Base-by-base conservation (phyloP, 768 basidiomycete genomes). In the Mrakia gelida region DNA sequence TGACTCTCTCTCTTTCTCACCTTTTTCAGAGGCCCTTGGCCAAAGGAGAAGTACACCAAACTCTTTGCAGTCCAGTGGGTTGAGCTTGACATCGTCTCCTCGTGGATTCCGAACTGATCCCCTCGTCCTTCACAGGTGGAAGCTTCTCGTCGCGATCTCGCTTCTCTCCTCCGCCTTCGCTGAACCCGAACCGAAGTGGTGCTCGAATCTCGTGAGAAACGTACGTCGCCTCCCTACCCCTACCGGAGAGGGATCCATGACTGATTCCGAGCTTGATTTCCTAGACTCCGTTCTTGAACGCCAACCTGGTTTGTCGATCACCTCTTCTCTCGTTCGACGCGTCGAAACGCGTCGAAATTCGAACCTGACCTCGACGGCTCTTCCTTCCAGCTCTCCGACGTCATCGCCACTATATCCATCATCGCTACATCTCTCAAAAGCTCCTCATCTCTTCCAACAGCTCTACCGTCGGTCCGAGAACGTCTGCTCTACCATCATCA, bases 21-120 rank as follows among this genome's bases (percentile, higher is more conserved):
- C 80, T 86, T 81, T 65, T 87, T 45, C 81, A 84, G 88, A 8
- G 89, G 90, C 9, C 85, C 84, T n/a, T 90, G 89, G 89, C 87
- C 89, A 3, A 81, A 82, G 41, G 83, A 86, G 32, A 85, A 88
- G 76, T 90, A 89, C 79, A 81, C 81, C 43, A 82, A 82, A n/a
- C 80, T 90, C 5, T 79, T 86, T 23, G 83, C 84, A 30, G 80
- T 86, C 1, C 85, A 89, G 82, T 77, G 81, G 10, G 86, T 87
- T 45, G 85, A 81, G 87, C n/a, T 82, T 84, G 86, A 18, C 81
- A 81, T 15, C 1, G 21, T 8, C 45, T 59, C 30, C 11, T 45
- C 1, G 2, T 10, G 15, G 45, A 71, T 41, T 10, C 34, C 63
- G 28, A 23, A 30, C 23, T 43, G 62, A 43, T 13, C 45, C 4